Conservation (phyloP, 257 asterid species). For the Henckelia pumila region DNA sequence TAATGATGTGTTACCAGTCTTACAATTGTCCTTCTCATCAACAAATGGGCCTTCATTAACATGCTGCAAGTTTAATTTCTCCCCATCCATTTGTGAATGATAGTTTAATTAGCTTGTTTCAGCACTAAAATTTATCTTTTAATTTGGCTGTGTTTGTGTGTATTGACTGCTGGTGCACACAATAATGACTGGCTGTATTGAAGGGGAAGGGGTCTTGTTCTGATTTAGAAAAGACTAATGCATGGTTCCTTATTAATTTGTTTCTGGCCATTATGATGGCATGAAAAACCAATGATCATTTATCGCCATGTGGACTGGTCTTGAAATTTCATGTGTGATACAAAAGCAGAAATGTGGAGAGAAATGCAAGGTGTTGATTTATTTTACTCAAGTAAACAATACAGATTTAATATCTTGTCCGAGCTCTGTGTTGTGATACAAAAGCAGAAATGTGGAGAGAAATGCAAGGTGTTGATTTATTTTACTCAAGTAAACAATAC, state of each 20-base stretch:
- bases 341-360: background rate
- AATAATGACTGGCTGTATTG: background rate
- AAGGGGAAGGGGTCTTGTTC: background rate
- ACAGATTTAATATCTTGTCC: background rate
- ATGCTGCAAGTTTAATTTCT: background rate
- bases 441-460: background rate
- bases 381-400: background rate
- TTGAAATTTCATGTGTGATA: background rate
- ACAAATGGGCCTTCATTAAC: background rate
- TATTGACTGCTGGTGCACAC: background rate
- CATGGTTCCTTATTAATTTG: background rate
- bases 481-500: background rate
- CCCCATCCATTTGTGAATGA: background rate
- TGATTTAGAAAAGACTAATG: background rate
- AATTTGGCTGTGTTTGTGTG: no score
- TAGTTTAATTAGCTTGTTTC: background rate
- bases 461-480: background rate
- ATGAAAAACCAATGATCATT: background rate
- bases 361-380: background rate
- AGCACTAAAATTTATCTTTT: background rate
- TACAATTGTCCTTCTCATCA: background rate
- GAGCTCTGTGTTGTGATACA: background rate
- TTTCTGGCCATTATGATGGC: background rate
- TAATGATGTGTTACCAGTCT: background rate
- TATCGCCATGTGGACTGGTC: background rate